Evolutionary conservation across 2,329 filamentous ascomycete genomes (phyloP), one percentile per base, ranked within the genome.

Genomic region (Neonectria sp.): DNA sequence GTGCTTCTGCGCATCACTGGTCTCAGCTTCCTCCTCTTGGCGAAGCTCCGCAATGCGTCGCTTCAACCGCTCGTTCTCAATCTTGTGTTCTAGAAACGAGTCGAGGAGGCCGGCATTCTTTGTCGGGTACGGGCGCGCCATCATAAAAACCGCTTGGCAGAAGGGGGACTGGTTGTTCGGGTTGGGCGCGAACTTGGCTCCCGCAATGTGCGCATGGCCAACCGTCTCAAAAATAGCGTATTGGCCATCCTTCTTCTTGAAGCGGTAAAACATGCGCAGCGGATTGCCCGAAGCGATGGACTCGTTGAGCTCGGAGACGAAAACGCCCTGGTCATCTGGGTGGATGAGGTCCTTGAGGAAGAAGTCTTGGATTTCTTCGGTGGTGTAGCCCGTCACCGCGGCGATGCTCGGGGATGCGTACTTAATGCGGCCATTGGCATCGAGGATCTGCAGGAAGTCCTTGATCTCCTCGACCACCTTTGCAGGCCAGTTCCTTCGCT

Each of bases 31-130:
- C 79, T 98, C 95, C 80, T 98, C 95, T 68, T 89, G 88, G 73
- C 93, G 93, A 61, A 98, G 85, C 81, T 97, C 94, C 21, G 92
- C 91, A 68, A 98, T 97, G 49, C 94, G 90, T 74, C 94, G 92
- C 75, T 90, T 91, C 55, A 98, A 82, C 5, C 95, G 90, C 82
- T 97, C 95, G 76, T 98, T 97, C 80, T 98, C 95, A 61, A 97
- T 95, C 81, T 98, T 98, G 83, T 98, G 95, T 79, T 98, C 95
- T 31, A 98, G 86, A 76, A 98, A 98, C 0, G 95, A 97, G 81
- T 98, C 95, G 24, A 98, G 86, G 12, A 98, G 86, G 4, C 89
- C 89, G 1, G 94, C 92, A 77, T 95, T 97, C 82, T 93, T 95
- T 33, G 93, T 97, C 6, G 94, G 95, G 79, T 98, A 97, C 1